Percentiles rank a stretch among this genome's conserved stretches.
Conservation (phyloP, 441 rosid species). For the Gossypium gossypioides region DNA sequence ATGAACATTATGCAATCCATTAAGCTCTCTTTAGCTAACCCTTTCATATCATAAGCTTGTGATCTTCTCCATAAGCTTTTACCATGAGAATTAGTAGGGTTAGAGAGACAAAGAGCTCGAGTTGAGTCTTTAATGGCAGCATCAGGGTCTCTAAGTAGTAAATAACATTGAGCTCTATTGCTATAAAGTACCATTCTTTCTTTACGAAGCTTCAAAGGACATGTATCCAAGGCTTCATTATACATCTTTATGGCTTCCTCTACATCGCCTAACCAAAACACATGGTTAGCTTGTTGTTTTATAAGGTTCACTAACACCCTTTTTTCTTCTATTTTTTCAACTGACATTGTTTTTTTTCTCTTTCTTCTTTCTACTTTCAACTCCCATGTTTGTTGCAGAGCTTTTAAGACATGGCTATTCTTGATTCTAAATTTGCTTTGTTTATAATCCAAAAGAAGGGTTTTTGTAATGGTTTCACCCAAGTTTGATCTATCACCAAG, state of each 20-base stretch:
- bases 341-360: constrained; percentile 38
- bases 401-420: constrained; percentile 29
- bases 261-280: constrained; percentile 42
- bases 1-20: constrained; percentile 62
- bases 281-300: constrained; percentile 48
- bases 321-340: constrained; percentile 34
- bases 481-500: constrained; percentile 26
- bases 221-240: constrained; percentile 42
- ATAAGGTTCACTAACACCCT: constrained; percentile 27
- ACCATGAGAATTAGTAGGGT: constrained; percentile 33
- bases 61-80: constrained; percentile 88
- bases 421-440: constrained; percentile 37
- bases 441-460: constrained; percentile 43
- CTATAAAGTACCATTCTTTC: constrained; percentile 59
- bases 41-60: constrained; percentile 72
- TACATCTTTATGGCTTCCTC: constrained; percentile 38
- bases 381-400: constrained; percentile 49
- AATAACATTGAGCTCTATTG: constrained; percentile 57
- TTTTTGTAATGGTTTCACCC: constrained; percentile 46
- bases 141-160: constrained; percentile 41
- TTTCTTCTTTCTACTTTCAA: constrained; percentile 49
- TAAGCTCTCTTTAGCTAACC: constrained; percentile 63
- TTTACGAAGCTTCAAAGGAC: constrained; percentile 43
- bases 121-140: constrained; percentile 66
- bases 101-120: constrained; percentile 56